phyloP scores from a whole-genome alignment of 2,329 filamentous ascomycete genomes.

The Fusarium mexicanum region DNA sequence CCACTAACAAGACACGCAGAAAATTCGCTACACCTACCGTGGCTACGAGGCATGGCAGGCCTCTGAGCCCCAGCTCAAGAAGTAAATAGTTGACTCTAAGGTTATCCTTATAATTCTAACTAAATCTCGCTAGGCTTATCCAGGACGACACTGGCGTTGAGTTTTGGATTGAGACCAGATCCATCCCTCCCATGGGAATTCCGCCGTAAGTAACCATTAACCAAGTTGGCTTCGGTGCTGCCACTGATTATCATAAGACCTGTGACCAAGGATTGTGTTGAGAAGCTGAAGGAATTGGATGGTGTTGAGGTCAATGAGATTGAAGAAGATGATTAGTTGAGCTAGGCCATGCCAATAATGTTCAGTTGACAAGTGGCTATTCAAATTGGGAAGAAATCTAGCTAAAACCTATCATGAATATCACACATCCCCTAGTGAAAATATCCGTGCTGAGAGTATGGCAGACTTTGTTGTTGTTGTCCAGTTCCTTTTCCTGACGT shows the following conservation, averaged over 20 bases:
- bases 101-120: accelerated
- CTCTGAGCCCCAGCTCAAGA: neutral
- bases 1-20: neutral
- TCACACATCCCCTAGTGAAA: accelerated
- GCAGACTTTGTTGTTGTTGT: neutral
- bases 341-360: too few relatives aligned
- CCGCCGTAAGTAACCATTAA: neutral
- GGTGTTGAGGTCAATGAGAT: neutral
- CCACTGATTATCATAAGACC: neutral
- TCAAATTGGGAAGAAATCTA: neutral
- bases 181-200: neutral
- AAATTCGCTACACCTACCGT: neutral
- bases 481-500: neutral
- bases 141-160: neutral
- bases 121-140: neutral
- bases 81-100: accelerated
- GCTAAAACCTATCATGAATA: neutral
- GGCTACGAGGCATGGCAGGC: neutral
- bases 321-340: neutral
- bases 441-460: too few relatives aligned
- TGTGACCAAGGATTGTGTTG: neutral
- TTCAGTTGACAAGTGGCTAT: too few relatives aligned
- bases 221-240: accelerated
- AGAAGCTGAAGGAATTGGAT: neutral
- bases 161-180: neutral